Base-by-base conservation (phyloP, 139 green algal genomes). In the Chlamydomonas sphaeroides region DNA sequence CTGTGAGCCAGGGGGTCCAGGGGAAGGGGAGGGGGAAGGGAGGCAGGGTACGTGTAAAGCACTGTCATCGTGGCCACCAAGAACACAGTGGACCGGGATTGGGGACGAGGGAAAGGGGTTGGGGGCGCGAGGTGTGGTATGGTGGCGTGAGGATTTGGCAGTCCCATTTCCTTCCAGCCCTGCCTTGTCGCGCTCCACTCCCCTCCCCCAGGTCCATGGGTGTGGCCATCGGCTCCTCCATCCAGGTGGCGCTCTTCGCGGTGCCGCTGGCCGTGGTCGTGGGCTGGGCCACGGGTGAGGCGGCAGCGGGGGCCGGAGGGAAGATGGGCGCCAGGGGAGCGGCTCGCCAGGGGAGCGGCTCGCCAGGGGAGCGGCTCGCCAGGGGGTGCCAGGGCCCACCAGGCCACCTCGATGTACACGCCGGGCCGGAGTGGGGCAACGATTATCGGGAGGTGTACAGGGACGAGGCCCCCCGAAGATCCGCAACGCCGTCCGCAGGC, bases 241-340 rank as follows among this genome's bases (percentile, higher is more conserved):
- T 97, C 57, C 95, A 96, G 75, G 74, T 98, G 56, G 92, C 95
- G 15, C 85, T 96, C 15, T 97, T 98, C 83, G 95, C 95, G 7
- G 87, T 98, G 23, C 95, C 95, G 0, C 86, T 97, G 21, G 87
- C 92, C 0, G 94, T 97, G 25, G 59, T 97, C 8, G 86, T 91
- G 1, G 95, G 90, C 35, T 98, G 95, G 95, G 80, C 68, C 18
- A 93, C 90, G 7, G 75, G 90, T 53, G 45, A 53, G 45, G 45
- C 11, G 45, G 45, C 45, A 14, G n/a, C n/a, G n/a, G n/a, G n/a
- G n/a, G n/a, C n/a, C n/a, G n/a, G n/a, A n/a, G n/a, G n/a, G n/a
- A n/a, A n/a, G n/a, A n/a, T n/a, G n/a, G n/a, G n/a, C n/a, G n/a
- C n/a, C n/a, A n/a, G n/a, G n/a, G n/a, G n/a, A n/a, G n/a, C n/a